These are phyloP conservation scores for Globisporangium lucens DNA, from an alignment of 352 stramenopile genomes.

Conservation along the genomic window DNA sequence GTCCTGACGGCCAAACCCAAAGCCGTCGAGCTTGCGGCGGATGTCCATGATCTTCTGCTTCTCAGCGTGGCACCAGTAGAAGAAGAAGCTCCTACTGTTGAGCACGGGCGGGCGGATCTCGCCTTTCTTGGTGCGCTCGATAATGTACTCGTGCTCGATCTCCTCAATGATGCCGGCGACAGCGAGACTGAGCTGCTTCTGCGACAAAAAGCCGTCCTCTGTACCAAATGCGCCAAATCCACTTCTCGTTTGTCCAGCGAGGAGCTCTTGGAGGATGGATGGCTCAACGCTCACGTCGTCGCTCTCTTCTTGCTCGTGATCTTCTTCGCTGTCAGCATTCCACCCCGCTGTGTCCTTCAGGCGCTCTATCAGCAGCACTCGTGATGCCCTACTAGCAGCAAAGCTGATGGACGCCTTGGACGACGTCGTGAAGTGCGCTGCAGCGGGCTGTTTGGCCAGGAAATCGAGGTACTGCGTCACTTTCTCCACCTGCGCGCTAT, in stretches of 20 bases:
- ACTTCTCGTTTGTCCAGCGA: slow-evolving; percentile 48
- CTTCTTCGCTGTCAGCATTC: background rate
- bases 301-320: background rate
- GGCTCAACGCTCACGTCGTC: slow-evolving; percentile 11
- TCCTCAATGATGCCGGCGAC: slow-evolving; percentile 48
- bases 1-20: background rate
- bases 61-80: slow-evolving; percentile 86
- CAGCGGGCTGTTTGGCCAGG: slow-evolving; percentile 39
- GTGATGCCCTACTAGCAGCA: slow-evolving; percentile 15
- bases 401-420: slow-evolving; percentile 52
- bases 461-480: slow-evolving; percentile 69
- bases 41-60: slow-evolving; percentile 85
- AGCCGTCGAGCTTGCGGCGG: slow-evolving; percentile 43
- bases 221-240: slow-evolving; percentile 77
- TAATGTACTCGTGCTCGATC: slow-evolving; percentile 67
- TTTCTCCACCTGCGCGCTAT: slow-evolving; percentile 51
- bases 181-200: slow-evolving; percentile 61
- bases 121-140: slow-evolving; percentile 54
- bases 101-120: slow-evolving; percentile 42
- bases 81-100: slow-evolving; percentile 83
- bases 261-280: slow-evolving; percentile 28
- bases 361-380: background rate
- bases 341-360: background rate
- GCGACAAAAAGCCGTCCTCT: slow-evolving; percentile 49
- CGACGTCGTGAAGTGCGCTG: slow-evolving; percentile 51